Base-by-base conservation (phyloP, 495 filamentous ascomycete species). In the Podospora bellae-mahoneyi region DNA sequence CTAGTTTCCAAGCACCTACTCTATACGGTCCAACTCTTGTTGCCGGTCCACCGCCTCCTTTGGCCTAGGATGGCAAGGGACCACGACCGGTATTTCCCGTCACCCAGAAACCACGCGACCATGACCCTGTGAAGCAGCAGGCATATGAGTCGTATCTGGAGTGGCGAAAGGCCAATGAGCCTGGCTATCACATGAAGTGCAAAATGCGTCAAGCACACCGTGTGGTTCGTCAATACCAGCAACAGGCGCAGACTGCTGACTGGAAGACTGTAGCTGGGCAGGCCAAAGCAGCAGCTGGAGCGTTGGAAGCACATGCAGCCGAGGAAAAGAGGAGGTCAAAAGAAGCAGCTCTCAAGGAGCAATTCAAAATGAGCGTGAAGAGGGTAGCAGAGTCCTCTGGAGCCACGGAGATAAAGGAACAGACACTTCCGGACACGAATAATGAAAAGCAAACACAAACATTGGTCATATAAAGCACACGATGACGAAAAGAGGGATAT, bases 71-170 rank as follows among this genome's bases (percentile, higher is more conserved):
- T n/a, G 55, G 58, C 57, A 75, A 73, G 62, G 59, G 32, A 4
- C 60, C 39, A 18, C 70, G 76, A 1, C 76, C 76, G 5, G 60
- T 68, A 30, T 78, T 78, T 61, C 76, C 76, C 0, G 75, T 78
- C 5, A 78, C 75, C 5, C 67, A 68, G 19, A 78, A 78, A 60
- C 76, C 76, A 2, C 73, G 76, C 13, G 73, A 75, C 32, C 73
- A 74, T 44, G 73, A 78, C 62, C 75, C 76, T 26, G 68, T 77
- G 60, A 75, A 79, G 56, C 81, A 83, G 62, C 77, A 78, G 61
- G 62, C 72, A 44, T 83, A 81, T 66, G 81, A 83, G 69, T 69
- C 72, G 18, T 83, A 79, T 56, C 72, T 83, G 19, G 81, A 83
- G 69, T 72, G 72, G 65, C 76, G 73, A 59, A 80, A 81, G 44